Evolutionary conservation across 164 flowering plant genomes (phyloP).

Genomic region (Dillenia turbinata): DNA sequence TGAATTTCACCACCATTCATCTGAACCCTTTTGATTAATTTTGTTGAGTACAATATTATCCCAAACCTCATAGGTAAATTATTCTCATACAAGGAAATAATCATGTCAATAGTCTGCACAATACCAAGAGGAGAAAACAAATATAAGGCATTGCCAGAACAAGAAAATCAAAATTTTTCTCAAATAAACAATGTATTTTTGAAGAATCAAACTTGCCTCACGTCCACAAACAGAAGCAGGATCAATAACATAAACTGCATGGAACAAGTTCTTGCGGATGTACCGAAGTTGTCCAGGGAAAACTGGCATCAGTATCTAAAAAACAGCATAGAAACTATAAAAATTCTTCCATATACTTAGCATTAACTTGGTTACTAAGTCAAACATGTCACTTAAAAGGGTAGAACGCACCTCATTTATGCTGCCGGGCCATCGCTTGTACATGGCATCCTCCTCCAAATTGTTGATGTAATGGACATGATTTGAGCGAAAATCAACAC

Average conservation of each 20-base stretch:
- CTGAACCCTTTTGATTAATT: constrained; percentile 51
- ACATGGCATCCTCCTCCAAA: constrained; percentile 93
- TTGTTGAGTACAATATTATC: constrained; percentile 68
- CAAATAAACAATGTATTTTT: neutral
- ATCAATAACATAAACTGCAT: constrained; percentile 91
- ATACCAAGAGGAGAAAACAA: constrained; percentile 3
- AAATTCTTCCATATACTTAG: too few relatives aligned
- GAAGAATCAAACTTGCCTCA: constrained; percentile 52
- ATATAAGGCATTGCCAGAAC: neutral
- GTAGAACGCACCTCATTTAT: constrained; percentile 65
- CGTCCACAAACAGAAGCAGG: constrained; percentile 83
- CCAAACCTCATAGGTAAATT: constrained; percentile 93
- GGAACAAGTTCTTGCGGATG: constrained; percentile 90
- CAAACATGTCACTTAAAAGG: neutral
- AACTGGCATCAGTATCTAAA: constrained; percentile 93
- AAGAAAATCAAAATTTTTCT: neutral
- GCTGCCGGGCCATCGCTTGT: constrained; percentile 87
- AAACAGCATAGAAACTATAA: constrained; percentile 2
- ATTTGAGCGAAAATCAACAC: constrained; percentile 86
- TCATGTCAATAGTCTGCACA: constrained; percentile 68
- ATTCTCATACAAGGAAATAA: constrained; percentile 68
- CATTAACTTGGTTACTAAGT: too few relatives aligned
- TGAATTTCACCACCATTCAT: constrained; percentile 40
- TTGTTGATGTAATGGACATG: constrained; percentile 93
- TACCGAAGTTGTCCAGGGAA: constrained; percentile 94